A percentile compares a stretch with the other conserved stretches of the same genome.
phyloP scores from a whole-genome alignment of 768 basidiomycete genomes.

The Boletus eberwhitei region DNA sequence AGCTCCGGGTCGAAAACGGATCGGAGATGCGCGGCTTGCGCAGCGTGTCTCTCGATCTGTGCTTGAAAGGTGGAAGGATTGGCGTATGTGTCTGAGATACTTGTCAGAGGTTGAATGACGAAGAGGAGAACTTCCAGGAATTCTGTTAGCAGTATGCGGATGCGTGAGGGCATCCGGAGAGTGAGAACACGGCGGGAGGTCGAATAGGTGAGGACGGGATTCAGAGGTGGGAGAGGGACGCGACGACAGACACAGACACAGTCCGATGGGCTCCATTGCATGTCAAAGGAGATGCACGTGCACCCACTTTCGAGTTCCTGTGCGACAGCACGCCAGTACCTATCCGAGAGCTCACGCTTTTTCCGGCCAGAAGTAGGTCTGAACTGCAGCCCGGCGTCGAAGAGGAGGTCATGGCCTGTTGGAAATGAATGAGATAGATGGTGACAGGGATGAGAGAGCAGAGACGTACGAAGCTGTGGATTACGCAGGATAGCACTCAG shows the following conservation, averaged over 20 bases:
- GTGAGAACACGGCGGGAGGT: constrained; percentile 50
- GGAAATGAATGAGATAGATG: constrained; percentile 1
- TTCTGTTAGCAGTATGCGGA: constrained; percentile 65
- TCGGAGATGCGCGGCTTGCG: constrained; percentile 63
- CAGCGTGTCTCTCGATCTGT: constrained; percentile 60
- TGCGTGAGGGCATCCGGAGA: constrained; percentile 67
- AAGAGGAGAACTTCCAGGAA: constrained; percentile 78
- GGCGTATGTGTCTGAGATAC: constrained; percentile 55
- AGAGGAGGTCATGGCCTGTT: constrained; percentile 84
- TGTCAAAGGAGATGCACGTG: constrained; percentile 77
- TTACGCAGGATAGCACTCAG: constrained; percentile 82
- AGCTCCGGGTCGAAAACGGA: constrained; percentile 78
- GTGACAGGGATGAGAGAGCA: neutral
- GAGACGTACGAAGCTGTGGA: constrained; percentile 80
- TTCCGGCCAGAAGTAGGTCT: constrained; percentile 71
- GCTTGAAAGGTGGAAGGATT: constrained; percentile 56
- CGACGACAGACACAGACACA: constrained; percentile 55
- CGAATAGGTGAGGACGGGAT: constrained; percentile 43
- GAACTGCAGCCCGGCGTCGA: constrained; percentile 82
- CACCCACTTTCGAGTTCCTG: constrained; percentile 79
- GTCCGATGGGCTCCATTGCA: constrained; percentile 49
- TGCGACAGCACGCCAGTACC: constrained; percentile 81
- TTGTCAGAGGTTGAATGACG: constrained; percentile 79
- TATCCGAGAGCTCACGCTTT: constrained; percentile 68
- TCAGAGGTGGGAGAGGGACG: constrained; percentile 38